Percentiles rank a stretch among this genome's conserved stretches.
Evolutionary conservation across 179 eudicot genomes (phyloP).

Genomic region (Gypsophila paniculata): DNA sequence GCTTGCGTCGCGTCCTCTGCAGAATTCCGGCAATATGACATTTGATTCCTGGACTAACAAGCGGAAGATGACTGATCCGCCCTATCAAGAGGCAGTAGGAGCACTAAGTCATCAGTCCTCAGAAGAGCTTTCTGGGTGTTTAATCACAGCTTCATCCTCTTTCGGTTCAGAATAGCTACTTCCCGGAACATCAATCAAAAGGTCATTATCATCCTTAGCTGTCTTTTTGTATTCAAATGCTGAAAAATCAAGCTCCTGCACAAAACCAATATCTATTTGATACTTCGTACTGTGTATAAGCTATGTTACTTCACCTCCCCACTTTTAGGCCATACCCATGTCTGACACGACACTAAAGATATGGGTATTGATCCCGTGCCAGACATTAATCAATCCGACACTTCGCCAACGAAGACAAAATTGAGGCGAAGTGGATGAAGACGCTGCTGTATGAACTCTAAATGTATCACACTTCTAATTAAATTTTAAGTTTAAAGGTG

Average conservation of each 20-base stretch:
- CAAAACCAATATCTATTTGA: background rate
- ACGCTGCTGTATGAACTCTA: too few species aligned
- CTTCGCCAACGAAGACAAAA: too few species aligned
- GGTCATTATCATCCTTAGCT: constrained; percentile 38
- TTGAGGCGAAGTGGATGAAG: too few species aligned
- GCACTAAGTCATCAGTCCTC: background rate
- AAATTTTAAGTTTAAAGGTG: too few species aligned
- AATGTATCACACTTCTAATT: too few species aligned
- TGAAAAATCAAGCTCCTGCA: constrained; percentile 33
- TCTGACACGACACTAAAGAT: too few species aligned
- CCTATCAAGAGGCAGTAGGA: background rate
- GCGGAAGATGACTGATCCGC: background rate
- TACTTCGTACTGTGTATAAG: too few species aligned
- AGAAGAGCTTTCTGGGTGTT: constrained; percentile 21
- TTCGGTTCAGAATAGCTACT: constrained; percentile 50
- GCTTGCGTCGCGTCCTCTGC: background rate
- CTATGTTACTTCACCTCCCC: too few species aligned
- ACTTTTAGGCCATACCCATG: too few species aligned
- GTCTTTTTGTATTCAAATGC: constrained; percentile 18
- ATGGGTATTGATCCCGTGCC: too few species aligned
- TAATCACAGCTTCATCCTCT: constrained; percentile 14
- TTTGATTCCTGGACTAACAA: background rate
- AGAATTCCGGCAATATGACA: background rate
- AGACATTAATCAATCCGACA: too few species aligned
- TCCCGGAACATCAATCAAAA: constrained; percentile 64